Evolutionary conservation across 1,139 yeast genomes (phyloP).

Genomic region (Wickerhamiella pararugosa): DNA sequence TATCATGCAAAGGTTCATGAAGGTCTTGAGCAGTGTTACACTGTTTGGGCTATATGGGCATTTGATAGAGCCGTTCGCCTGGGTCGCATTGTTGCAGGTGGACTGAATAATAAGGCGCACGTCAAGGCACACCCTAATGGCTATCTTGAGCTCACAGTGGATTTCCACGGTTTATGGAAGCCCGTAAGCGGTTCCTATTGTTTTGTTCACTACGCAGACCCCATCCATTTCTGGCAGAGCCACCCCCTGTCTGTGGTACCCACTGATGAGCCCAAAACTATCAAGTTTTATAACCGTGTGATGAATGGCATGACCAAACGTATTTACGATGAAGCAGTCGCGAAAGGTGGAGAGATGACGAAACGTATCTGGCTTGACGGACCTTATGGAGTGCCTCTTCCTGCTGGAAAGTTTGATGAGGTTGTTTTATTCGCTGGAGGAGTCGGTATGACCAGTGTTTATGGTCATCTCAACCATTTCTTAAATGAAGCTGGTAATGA

Average conservation of each 20-base stretch:
- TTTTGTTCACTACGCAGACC: slow-evolving; percentile 35
- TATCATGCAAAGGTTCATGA: slow-evolving; percentile 24
- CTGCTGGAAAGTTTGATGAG: slow-evolving; percentile 36
- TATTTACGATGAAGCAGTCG: slow-evolving; percentile 7
- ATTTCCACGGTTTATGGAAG: slow-evolving; percentile 20
- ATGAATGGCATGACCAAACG: slow-evolving; percentile 21
- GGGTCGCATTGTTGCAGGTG: slow-evolving; percentile 19
- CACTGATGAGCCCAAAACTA: slow-evolving; percentile 15
- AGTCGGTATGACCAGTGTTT: slow-evolving; percentile 46
- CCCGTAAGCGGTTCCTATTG: slow-evolving; percentile 39
- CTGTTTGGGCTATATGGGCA: slow-evolving; percentile 29
- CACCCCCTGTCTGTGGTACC: slow-evolving; percentile 41
- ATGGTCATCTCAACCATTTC: slow-evolving; percentile 17
- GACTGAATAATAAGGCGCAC: slow-evolving; percentile 5
- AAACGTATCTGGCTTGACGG: slow-evolving; percentile 36
- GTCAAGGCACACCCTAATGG: slow-evolving; percentile 13
- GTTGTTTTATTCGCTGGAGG: slow-evolving; percentile 44
- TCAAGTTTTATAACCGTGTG: slow-evolving; percentile 24
- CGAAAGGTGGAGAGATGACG: slow-evolving; percentile 9
- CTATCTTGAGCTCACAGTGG: slow-evolving; percentile 5
- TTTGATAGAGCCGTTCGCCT: slow-evolving; percentile 29
- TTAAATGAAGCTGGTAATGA: too few species aligned
- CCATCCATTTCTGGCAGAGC: slow-evolving; percentile 30
- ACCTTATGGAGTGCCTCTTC: slow-evolving; percentile 38
- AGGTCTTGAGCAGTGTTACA: slow-evolving; percentile 26